Percentiles rank a stretch among this genome's conserved stretches.
Evolutionary conservation across 2,329 filamentous ascomycete species (phyloP).

Genomic region (Scedosporium aurantiacum): DNA sequence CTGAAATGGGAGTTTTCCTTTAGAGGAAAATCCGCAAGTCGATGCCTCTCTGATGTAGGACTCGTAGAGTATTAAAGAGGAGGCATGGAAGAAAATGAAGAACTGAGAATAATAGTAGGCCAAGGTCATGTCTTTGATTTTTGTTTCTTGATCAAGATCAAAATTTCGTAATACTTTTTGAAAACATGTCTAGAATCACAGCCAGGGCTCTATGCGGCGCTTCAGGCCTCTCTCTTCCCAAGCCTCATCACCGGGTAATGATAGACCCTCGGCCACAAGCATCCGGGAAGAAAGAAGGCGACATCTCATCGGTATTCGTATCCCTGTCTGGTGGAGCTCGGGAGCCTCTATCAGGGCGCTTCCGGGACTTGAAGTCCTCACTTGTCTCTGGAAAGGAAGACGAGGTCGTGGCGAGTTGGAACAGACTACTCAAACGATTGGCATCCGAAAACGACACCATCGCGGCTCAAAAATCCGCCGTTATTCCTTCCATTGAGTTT

Average conservation of each 20-base stretch:
- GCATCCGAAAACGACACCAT: slow-evolving; percentile 36
- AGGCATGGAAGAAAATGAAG: no score
- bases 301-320: slow-evolving; percentile 52
- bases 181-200: not conserved
- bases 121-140: no score
- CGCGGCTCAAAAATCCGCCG: slow-evolving; percentile 28
- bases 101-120: no score
- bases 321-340: slow-evolving; percentile 40
- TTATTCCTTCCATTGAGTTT: slow-evolving; percentile 44
- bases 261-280: not conserved
- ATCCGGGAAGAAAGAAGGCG: slow-evolving; percentile 39
- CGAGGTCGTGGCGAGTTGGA: slow-evolving; percentile 36
- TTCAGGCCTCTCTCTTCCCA: not conserved
- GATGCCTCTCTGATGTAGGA: no score
- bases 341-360: slow-evolving; percentile 41
- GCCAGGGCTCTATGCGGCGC: not conserved
- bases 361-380: slow-evolving; percentile 42
- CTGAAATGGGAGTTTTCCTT: no score
- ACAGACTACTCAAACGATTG: slow-evolving; percentile 32
- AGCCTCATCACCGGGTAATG: not conserved
- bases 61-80: no score
- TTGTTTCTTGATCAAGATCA: no score
- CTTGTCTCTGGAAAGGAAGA: slow-evolving; percentile 39
- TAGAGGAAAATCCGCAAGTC: no score
- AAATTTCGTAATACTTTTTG: no score